phyloP scores from a whole-genome alignment of 805 yeast species.

The Kluyveromyces siamensis region DNA sequence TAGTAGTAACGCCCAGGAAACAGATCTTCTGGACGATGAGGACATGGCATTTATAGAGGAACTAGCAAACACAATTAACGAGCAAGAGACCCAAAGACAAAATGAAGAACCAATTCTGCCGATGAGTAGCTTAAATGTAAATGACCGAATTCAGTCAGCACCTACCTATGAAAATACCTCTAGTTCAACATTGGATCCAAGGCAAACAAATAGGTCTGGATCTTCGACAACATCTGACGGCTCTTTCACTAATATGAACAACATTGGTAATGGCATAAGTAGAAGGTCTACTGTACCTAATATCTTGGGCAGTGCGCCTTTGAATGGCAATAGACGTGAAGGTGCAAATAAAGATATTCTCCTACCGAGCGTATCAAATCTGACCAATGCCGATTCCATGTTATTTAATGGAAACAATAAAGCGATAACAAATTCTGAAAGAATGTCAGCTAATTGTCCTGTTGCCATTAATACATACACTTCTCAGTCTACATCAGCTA shows the following conservation, averaged over 20 bases:
- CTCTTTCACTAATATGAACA: background rate
- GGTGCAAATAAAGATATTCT: background rate
- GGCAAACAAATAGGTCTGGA: constrained; percentile 2
- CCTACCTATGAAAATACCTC: no score
- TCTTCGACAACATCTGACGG: constrained; percentile 5
- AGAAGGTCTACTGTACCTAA: constrained; percentile 9
- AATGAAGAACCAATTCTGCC: background rate
- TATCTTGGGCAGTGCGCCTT: constrained; percentile 15
- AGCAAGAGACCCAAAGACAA: background rate
- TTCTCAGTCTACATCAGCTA: no score
- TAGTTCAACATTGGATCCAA: constrained; percentile 15
- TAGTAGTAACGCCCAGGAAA: background rate
- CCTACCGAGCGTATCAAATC: background rate
- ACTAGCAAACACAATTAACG: background rate
- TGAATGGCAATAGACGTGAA: constrained; percentile 3
- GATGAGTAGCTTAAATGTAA: background rate
- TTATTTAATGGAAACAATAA: background rate
- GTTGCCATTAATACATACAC: no score
- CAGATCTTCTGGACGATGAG: constrained; percentile 1
- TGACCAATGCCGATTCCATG: constrained; percentile 2
- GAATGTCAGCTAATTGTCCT: background rate
- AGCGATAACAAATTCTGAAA: background rate
- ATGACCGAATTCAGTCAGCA: background rate
- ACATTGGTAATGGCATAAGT: background rate
- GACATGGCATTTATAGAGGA: constrained; percentile 3